These are phyloP conservation scores for Yarrowia alimentaria DNA, from an alignment of 805 yeast species.

Conservation along the genomic window DNA sequence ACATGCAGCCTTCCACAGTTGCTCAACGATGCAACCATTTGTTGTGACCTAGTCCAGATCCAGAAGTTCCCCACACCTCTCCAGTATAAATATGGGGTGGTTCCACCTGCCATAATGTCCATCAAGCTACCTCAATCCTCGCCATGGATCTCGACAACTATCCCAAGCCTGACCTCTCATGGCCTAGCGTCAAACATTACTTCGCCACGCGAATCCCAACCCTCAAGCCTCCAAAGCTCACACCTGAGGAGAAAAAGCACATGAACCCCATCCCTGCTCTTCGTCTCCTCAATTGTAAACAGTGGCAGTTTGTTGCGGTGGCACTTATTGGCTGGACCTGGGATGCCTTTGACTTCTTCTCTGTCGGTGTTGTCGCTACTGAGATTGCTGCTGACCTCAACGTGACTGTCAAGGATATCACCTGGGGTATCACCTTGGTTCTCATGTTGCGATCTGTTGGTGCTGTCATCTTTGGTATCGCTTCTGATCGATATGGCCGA, in stretches of 20 bases:
- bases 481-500: conserved; percentile 62
- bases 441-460: conserved; percentile 72
- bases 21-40: too few species aligned
- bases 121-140: background rate
- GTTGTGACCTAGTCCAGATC: too few species aligned
- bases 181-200: conserved; percentile 35
- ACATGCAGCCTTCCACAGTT: too few species aligned
- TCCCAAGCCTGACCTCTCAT: conserved; percentile 33
- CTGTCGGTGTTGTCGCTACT: conserved; percentile 55
- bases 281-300: conserved; percentile 46
- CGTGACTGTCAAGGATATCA: conserved; percentile 48
- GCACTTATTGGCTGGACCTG: conserved; percentile 68
- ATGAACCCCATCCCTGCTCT: conserved; percentile 65
- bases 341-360: conserved; percentile 71
- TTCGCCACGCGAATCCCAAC: conserved; percentile 38
- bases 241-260: conserved; percentile 19
- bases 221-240: conserved; percentile 34
- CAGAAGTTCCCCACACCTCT: too few species aligned
- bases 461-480: conserved; percentile 61
- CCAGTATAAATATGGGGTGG: too few species aligned
- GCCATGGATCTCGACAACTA: conserved; percentile 6
- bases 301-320: conserved; percentile 60
- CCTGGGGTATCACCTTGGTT: conserved; percentile 73
- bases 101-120: background rate
- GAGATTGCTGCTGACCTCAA: conserved; percentile 51